Conservation (phyloP, 441 rosid species). For the Omphalea diandra region DNA sequence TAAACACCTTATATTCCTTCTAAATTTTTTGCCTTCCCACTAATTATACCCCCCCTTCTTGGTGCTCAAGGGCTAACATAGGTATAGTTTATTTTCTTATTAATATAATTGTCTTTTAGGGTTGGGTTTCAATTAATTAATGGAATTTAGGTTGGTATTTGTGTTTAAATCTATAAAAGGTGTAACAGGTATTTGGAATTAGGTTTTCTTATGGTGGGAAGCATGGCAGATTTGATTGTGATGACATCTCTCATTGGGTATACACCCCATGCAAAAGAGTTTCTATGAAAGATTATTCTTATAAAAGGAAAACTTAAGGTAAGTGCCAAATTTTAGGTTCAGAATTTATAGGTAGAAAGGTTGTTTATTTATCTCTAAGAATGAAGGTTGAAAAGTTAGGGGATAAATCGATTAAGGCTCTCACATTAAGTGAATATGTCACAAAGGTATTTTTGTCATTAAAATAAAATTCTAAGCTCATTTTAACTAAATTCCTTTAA, state of each 20-base stretch:
- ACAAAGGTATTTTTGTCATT: too few relatives aligned
- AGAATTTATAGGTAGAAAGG: conserved; percentile 35
- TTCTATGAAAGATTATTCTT: conserved; percentile 35
- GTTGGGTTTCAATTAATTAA: conserved; percentile 12
- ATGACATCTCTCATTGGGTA: conserved; percentile 58
- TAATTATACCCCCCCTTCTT: too few relatives aligned
- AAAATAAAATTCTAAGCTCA: too few relatives aligned
- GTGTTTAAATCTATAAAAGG: conserved; percentile 19
- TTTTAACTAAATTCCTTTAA: too few relatives aligned
- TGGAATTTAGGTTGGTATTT: conserved; percentile 5
- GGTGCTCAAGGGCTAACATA: too few relatives aligned
- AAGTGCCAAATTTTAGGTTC: conserved; percentile 33
- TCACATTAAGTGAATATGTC: too few relatives aligned
- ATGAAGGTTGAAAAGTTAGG: conserved; percentile 31
- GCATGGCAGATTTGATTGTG: conserved; percentile 74
- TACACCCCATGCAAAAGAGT: conserved; percentile 39
- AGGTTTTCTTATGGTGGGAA: conserved; percentile 18
- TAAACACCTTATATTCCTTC: too few relatives aligned
- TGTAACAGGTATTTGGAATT: conserved; percentile 7
- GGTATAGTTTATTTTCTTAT: conserved; percentile 17
- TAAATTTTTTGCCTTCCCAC: too few relatives aligned
- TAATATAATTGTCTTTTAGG: conserved; percentile 16
- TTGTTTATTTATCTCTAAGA: conserved; percentile 27
- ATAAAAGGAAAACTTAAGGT: conserved; percentile 32
- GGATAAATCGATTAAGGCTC: conserved; percentile 49